Conservation (phyloP, 257 asterid genomes). For the Solanum pimpinellifolium region DNA sequence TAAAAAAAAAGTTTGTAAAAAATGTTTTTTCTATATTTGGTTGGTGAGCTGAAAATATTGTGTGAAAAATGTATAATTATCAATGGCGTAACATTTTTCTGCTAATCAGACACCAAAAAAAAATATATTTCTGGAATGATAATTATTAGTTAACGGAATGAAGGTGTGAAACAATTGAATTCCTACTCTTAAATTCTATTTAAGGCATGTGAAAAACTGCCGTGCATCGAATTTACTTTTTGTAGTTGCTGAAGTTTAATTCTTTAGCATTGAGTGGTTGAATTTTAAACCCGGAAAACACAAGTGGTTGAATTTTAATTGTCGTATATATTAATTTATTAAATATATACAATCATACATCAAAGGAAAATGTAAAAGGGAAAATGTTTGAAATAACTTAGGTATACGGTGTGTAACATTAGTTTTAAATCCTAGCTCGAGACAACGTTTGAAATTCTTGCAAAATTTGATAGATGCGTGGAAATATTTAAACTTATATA, state of each 20-base stretch:
- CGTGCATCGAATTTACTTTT: neutral
- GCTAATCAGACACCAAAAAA: neutral
- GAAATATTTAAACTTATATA: too few species aligned
- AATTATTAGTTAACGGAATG: too few species aligned
- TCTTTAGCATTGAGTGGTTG: neutral
- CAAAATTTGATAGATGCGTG: neutral
- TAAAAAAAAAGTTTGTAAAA: neutral
- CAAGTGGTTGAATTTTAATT: neutral
- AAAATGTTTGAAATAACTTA: neutral
- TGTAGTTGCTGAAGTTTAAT: slow-evolving; percentile 2
- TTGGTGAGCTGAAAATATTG: neutral
- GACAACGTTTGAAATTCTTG: too few species aligned
- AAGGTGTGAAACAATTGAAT: neutral
- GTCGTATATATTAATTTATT: neutral
- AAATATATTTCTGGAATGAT: accelerated
- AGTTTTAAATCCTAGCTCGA: neutral
- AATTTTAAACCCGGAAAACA: neutral
- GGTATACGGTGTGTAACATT: neutral
- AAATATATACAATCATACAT: neutral
- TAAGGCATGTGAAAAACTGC: too few species aligned
- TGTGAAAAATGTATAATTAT: neutral
- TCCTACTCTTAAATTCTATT: neutral
- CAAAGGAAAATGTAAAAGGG: neutral
- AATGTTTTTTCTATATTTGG: neutral
- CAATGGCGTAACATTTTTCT: neutral